These are phyloP conservation scores for Boletus rex-veris DNA, from an alignment of 768 basidiomycete genomes.

Conservation along the genomic window DNA sequence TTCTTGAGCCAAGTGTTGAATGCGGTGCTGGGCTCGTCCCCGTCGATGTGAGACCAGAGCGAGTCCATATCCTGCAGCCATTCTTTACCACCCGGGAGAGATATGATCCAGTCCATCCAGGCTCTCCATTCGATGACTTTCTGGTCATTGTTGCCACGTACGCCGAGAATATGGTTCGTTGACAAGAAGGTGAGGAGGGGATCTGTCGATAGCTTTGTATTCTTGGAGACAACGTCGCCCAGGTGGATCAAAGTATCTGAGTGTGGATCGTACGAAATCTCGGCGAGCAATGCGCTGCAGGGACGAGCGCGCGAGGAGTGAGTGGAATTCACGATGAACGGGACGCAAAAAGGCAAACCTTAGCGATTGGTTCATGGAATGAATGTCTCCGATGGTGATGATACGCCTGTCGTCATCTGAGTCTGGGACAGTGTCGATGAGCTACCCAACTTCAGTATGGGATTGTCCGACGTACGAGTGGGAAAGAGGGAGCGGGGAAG, in stretches of 20 bases:
- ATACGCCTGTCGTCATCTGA: slow-evolving; percentile 49
- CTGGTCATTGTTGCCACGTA: slow-evolving; percentile 95
- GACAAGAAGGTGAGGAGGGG: slow-evolving; percentile 64
- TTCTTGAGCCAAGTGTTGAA: slow-evolving; percentile 40
- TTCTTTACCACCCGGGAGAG: slow-evolving; percentile 36
- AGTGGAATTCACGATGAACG: background rate
- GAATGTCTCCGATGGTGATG: slow-evolving; percentile 84
- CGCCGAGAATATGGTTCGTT: slow-evolving; percentile 62
- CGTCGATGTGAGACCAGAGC: slow-evolving; percentile 37
- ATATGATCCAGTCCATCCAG: slow-evolving; percentile 79
- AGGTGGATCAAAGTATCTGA: slow-evolving; percentile 74
- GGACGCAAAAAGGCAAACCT: slow-evolving; percentile 43
- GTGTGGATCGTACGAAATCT: slow-evolving; percentile 54
- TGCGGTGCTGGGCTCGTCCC: slow-evolving; percentile 21
- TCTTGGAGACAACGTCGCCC: slow-evolving; percentile 79
- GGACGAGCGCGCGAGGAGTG: background rate
- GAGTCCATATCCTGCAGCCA: slow-evolving; percentile 57
- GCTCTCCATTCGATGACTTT: slow-evolving; percentile 83
- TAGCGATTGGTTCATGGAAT: slow-evolving; percentile 72
- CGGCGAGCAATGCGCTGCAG: slow-evolving; percentile 56
- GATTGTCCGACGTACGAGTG: slow-evolving; percentile 36
- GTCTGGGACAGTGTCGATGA: slow-evolving; percentile 35
- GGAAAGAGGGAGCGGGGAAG: slow-evolving; percentile 52
- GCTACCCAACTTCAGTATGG: background rate
- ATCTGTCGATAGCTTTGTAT: slow-evolving; percentile 52